Percentiles rank a stretch among this genome's conserved stretches.
Conservation (phyloP, 257 asterid genomes). For the Mentha longifolia region DNA sequence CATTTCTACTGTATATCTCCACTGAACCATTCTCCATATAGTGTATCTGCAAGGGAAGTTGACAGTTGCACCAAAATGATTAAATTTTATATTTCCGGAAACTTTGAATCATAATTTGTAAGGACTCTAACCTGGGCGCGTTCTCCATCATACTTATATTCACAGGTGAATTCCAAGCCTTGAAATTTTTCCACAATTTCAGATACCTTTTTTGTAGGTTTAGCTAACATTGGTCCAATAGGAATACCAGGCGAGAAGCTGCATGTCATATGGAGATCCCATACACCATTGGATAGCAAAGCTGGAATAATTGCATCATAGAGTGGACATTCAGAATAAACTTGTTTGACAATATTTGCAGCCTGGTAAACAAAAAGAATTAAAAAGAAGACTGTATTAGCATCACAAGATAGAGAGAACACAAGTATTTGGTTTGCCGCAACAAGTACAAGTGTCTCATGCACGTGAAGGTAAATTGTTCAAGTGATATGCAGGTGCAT, state of each 20-base stretch:
- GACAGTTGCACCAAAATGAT: conserved; percentile 11
- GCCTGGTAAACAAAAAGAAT: conserved; percentile 58
- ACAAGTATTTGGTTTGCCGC: not conserved
- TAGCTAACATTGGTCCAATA: conserved; percentile 97
- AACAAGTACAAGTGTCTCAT: not conserved
- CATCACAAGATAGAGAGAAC: not conserved
- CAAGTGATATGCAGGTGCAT: not conserved
- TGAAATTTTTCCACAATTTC: conserved; percentile 96
- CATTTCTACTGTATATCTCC: conserved; percentile 97
- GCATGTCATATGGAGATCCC: conserved; percentile 85
- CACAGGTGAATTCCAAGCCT: conserved; percentile 86
- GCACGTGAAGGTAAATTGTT: conserved; percentile 7
- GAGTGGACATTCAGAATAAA: conserved; percentile 85
- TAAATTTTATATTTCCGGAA: conserved; percentile 19
- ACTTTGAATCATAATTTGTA: conserved; percentile 24
- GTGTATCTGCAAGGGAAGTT: conserved; percentile 70
- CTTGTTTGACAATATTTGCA: conserved; percentile 88
- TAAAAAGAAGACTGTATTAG: conserved; percentile 1
- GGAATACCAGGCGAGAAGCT: conserved; percentile 90
- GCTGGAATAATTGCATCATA: conserved; percentile 83
- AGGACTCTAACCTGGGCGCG: conserved; percentile 83
- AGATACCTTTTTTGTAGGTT: conserved; percentile 92
- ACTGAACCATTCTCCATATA: conserved; percentile 81
- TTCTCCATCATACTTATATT: too few species aligned
- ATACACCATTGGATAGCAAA: conserved; percentile 83